phyloP scores from a whole-genome alignment of 2,329 filamentous ascomycete species.

The Chaetomium sp. region DNA sequence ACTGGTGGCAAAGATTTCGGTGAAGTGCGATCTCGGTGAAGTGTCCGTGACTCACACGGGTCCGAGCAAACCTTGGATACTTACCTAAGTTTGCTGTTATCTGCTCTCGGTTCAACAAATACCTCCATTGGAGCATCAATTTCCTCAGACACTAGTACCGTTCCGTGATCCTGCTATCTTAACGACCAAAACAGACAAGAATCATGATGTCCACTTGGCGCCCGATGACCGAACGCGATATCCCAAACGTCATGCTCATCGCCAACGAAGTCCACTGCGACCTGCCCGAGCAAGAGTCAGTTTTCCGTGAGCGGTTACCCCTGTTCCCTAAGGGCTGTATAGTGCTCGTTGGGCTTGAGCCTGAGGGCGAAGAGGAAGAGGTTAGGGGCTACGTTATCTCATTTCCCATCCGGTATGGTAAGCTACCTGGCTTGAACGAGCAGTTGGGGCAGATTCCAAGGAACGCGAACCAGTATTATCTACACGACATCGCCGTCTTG shows the following conservation, averaged over 20 bases:
- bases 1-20: no score
- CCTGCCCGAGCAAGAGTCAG: conserved; percentile 38
- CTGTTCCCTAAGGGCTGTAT: conserved; percentile 43
- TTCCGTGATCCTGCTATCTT: background rate
- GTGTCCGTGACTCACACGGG: no score
- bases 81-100: no score
- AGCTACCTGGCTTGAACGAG: conserved; percentile 40
- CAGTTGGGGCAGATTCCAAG: conserved; percentile 37
- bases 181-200: background rate
- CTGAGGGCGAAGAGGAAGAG: conserved; percentile 24
- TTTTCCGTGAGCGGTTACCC: conserved; percentile 40
- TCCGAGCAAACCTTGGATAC: no score
- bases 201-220: conserved; percentile 38
- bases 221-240: conserved; percentile 34
- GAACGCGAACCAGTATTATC: conserved; percentile 43
- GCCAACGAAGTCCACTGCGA: conserved; percentile 38
- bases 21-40: no score
- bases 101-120: background rate
- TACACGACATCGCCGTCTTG: conserved; percentile 43
- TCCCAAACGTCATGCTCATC: conserved; percentile 36
- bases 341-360: conserved; percentile 37
- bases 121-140: background rate
- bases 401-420: conserved; percentile 40
- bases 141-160: background rate
- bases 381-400: conserved; percentile 43